Percentiles rank a stretch among this genome's conserved stretches.
phyloP scores from a whole-genome alignment of 108 stramenopile species.

The Nannochloropsis oceanica region DNA sequence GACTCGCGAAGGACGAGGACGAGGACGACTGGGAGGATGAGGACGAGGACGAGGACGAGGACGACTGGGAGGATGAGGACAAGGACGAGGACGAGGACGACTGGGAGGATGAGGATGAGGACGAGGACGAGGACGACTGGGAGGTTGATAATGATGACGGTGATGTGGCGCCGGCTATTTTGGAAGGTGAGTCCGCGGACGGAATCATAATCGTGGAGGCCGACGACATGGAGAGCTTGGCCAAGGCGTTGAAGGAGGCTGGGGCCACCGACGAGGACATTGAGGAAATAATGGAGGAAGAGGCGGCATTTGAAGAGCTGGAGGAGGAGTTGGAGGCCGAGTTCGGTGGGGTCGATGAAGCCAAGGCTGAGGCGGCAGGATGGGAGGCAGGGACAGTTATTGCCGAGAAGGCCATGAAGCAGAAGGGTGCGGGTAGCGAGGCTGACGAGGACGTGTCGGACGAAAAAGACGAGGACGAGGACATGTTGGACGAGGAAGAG shows the following conservation, averaged over 20 bases:
- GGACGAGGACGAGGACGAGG: neutral
- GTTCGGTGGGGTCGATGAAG: neutral
- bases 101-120: neutral
- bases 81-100: neutral
- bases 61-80: neutral
- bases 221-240: neutral
- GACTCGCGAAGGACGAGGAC: neutral
- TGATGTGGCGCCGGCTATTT: neutral
- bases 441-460: neutral
- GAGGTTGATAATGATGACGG: neutral
- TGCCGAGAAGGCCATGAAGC: neutral
- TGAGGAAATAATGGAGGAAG: neutral
- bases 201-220: neutral
- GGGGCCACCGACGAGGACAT: neutral
- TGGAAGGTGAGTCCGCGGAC: neutral
- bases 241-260: neutral
- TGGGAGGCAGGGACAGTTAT: neutral
- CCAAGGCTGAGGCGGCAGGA: neutral
- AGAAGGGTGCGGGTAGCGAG: too few relatives aligned
- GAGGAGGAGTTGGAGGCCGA: neutral
- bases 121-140: neutral
- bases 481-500: too few relatives aligned
- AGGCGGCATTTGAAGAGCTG: neutral
- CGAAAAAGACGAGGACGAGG: too few relatives aligned
- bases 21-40: neutral